These are phyloP conservation scores for Gaillardinia entomophila DNA, from an alignment of 805 yeast genomes.

Conservation along the genomic window DNA sequence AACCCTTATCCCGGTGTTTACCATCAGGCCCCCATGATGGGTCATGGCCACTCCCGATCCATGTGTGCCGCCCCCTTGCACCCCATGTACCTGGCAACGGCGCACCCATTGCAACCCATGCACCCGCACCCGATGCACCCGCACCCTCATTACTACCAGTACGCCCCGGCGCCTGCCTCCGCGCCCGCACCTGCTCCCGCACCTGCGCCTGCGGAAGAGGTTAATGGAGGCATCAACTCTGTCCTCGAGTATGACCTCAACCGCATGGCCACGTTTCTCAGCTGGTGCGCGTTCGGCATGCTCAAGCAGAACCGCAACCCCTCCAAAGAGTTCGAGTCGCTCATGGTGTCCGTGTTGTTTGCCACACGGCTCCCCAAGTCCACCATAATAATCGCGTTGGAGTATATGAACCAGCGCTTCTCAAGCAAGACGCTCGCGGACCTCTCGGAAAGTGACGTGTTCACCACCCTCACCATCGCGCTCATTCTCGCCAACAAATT, in stretches of 20 bases:
- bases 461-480: slow-evolving; percentile 56
- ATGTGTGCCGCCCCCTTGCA: slow-evolving; percentile 1
- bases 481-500: slow-evolving; percentile 86
- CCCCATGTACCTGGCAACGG: slow-evolving; percentile 4
- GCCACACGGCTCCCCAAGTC: slow-evolving; percentile 87
- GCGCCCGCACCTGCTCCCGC: neutral
- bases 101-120: slow-evolving; percentile 1
- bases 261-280: slow-evolving; percentile 73
- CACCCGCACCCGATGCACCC: neutral
- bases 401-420: slow-evolving; percentile 64
- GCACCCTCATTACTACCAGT: neutral
- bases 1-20: slow-evolving; percentile 10
- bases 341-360: slow-evolving; percentile 61
- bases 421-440: slow-evolving; percentile 13
- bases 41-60: slow-evolving; percentile 4
- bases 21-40: slow-evolving; percentile 8
- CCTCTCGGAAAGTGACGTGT: slow-evolving; percentile 35
- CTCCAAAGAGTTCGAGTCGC: slow-evolving; percentile 48
- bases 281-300: slow-evolving; percentile 68
- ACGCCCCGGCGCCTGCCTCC: slow-evolving; percentile 5
- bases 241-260: slow-evolving; percentile 75
- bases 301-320: slow-evolving; percentile 46
- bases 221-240: slow-evolving; percentile 70
- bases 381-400: slow-evolving; percentile 73
- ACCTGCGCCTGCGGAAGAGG: slow-evolving; percentile 4